phyloP scores from a whole-genome alignment of 768 basidiomycete species.

The Amylocystis lapponica region DNA sequence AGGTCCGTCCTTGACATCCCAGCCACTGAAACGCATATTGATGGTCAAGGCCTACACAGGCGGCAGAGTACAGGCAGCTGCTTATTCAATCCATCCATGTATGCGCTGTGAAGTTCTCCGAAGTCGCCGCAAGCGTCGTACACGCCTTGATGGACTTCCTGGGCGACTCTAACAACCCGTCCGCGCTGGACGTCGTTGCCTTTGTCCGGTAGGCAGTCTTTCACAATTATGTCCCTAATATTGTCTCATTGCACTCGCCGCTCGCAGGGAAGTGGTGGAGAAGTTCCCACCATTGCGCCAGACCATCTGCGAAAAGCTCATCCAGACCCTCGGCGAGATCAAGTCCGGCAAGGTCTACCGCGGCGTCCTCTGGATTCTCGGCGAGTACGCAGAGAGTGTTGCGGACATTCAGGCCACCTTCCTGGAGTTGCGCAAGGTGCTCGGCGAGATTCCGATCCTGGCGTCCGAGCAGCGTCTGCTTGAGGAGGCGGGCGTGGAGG shows the following conservation, averaged over 20 bases:
- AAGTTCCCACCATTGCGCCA: slow-evolving; percentile 87
- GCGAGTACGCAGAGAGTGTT: slow-evolving; percentile 78
- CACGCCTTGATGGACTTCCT: slow-evolving; percentile 93
- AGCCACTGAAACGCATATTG: background rate
- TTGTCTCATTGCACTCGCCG: background rate
- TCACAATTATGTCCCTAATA: background rate
- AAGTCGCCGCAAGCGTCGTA: slow-evolving; percentile 93
- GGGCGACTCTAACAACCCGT: slow-evolving; percentile 90
- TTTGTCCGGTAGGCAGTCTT: slow-evolving; percentile 49
- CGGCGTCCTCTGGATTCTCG: slow-evolving; percentile 96
- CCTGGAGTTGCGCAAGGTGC: slow-evolving; percentile 72
- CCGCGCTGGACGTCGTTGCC: slow-evolving; percentile 91
- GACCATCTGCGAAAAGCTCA: slow-evolving; percentile 82
- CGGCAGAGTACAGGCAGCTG: slow-evolving; percentile 90
- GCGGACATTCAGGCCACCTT: slow-evolving; percentile 68
- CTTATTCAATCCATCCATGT: slow-evolving; percentile 97
- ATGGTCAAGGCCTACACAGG: too few relatives aligned
- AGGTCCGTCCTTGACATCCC: slow-evolving; percentile 51
- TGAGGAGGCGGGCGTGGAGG: slow-evolving; percentile 66
- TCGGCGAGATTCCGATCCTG: slow-evolving; percentile 97
- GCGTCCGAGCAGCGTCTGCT: slow-evolving; percentile 82
- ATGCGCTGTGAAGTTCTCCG: slow-evolving; percentile 93
- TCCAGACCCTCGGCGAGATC: slow-evolving; percentile 75
- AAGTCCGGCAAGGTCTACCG: slow-evolving; percentile 97
- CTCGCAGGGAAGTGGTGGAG: slow-evolving; percentile 83